These are phyloP conservation scores for Skeletonema potamos DNA, from an alignment of 108 stramenopile species.

Conservation along the genomic window DNA sequence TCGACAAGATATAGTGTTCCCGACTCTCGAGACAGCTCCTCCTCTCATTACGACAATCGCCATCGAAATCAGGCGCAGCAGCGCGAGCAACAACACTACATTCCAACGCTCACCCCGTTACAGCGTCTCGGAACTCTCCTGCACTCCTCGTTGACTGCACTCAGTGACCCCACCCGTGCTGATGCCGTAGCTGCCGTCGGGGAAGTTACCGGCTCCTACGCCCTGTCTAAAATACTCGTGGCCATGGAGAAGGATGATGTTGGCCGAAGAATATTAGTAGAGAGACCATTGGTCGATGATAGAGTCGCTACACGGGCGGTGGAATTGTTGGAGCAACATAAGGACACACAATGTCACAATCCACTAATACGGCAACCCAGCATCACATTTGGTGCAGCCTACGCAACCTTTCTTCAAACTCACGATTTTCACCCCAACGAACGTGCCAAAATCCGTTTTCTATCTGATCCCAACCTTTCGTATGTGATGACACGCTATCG, in stretches of 20 bases:
- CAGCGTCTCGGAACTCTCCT: conserved; percentile 61
- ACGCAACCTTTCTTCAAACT: conserved; percentile 75
- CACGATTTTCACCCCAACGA: conserved; percentile 92
- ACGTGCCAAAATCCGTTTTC: conserved; percentile 63
- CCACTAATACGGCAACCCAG: neutral
- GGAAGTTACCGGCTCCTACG: conserved; percentile 84
- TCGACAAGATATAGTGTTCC: conserved; percentile 43
- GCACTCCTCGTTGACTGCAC: conserved; percentile 81
- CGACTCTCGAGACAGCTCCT: neutral
- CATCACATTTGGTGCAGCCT: conserved; percentile 88
- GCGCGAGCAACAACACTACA: neutral
- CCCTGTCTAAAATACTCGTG: conserved; percentile 64
- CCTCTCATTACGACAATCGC: neutral
- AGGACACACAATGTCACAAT: no score
- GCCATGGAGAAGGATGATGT: conserved; percentile 53
- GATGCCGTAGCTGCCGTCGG: conserved; percentile 95
- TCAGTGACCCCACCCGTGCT: conserved; percentile 84
- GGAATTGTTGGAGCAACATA: conserved; percentile 46
- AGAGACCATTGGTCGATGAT: conserved; percentile 74
- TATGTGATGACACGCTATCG: conserved; percentile 96
- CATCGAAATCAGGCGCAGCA: no score
- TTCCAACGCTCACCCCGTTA: conserved; percentile 27
- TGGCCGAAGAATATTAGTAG: conserved; percentile 66
- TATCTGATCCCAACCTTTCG: conserved; percentile 80
- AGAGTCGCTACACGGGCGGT: conserved; percentile 36